A percentile compares a stretch with the other conserved stretches of the same genome.
Evolutionary conservation across 116 monocot species (phyloP).

Genomic region (Iris pallida): DNA sequence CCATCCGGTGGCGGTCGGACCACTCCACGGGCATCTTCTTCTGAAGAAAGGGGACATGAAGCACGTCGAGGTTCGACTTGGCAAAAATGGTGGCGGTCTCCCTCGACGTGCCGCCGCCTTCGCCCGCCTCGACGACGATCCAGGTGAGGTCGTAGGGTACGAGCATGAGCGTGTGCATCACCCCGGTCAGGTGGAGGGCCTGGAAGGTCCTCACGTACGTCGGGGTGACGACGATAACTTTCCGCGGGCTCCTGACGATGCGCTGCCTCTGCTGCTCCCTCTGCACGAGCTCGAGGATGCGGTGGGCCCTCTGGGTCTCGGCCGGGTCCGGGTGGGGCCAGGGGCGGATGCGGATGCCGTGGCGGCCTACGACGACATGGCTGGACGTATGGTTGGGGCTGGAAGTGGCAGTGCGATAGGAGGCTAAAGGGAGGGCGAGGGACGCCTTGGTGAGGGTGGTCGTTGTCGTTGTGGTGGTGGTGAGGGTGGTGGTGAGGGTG

Average conservation of each 20-base stretch:
- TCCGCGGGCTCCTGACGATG: slow-evolving; percentile 45
- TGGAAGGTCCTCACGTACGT: slow-evolving; percentile 88
- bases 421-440: slow-evolving; percentile 1
- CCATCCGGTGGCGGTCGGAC: slow-evolving; percentile 50
- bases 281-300: slow-evolving; percentile 80
- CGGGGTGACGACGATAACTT: slow-evolving; percentile 65
- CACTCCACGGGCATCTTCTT: slow-evolving; percentile 51
- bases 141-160: slow-evolving; percentile 75
- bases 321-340: slow-evolving; percentile 85
- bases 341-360: slow-evolving; percentile 95
- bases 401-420: slow-evolving; percentile 55
- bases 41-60: slow-evolving; percentile 45
- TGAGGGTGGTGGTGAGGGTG: slow-evolving; percentile 2
- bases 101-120: slow-evolving; percentile 58
- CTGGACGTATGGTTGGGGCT: slow-evolving; percentile 19
- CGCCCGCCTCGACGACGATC: slow-evolving; percentile 90
- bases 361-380: slow-evolving; percentile 83
- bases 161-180: slow-evolving; percentile 72
- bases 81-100: slow-evolving; percentile 44
- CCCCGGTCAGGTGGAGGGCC: slow-evolving; percentile 65
- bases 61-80: slow-evolving; percentile 22
- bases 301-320: slow-evolving; percentile 76
- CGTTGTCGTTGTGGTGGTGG: slow-evolving; percentile 3
- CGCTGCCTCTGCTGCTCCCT: slow-evolving; percentile 66
- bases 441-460: neutral